phyloP scores from a whole-genome alignment of 305 asterid species.

The Fraxinus xanthoxyloides region DNA sequence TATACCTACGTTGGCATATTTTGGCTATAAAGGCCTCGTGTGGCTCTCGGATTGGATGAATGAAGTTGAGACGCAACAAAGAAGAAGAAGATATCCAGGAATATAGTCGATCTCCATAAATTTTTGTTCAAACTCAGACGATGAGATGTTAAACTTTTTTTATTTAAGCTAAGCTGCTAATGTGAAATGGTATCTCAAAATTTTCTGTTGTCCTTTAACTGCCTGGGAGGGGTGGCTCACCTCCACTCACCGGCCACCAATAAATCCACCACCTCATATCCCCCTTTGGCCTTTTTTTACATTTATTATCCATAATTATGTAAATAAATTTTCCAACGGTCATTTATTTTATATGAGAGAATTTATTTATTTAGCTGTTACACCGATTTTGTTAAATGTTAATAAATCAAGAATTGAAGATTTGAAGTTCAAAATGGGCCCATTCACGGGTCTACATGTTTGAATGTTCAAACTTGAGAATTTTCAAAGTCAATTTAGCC shows the following conservation, averaged over 20 bases:
- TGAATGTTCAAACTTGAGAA: slow-evolving; percentile 19
- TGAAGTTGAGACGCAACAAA: slow-evolving; percentile 52
- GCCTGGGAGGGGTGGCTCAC: background rate
- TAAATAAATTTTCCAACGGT: background rate
- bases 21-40: slow-evolving; percentile 57
- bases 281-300: background rate
- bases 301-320: background rate
- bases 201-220: background rate
- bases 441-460: slow-evolving; percentile 32
- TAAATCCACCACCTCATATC: background rate
- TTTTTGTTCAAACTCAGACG: background rate
- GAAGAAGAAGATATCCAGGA: slow-evolving; percentile 40
- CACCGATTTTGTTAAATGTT: slow-evolving; percentile 12
- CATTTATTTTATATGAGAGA: background rate
- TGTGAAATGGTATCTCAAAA: background rate
- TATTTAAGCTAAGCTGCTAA: background rate
- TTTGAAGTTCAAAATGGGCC: background rate
- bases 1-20: slow-evolving; percentile 42
- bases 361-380: background rate
- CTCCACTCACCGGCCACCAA: background rate
- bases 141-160: background rate
- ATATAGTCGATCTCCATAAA: slow-evolving; percentile 20
- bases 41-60: slow-evolving; percentile 89
- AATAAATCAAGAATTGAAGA: background rate
- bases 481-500: slow-evolving; percentile 39